Evolutionary conservation across 2,329 filamentous ascomycete genomes (phyloP), one percentile per base, ranked within the genome.

Genomic region (Cercospora sojina): DNA sequence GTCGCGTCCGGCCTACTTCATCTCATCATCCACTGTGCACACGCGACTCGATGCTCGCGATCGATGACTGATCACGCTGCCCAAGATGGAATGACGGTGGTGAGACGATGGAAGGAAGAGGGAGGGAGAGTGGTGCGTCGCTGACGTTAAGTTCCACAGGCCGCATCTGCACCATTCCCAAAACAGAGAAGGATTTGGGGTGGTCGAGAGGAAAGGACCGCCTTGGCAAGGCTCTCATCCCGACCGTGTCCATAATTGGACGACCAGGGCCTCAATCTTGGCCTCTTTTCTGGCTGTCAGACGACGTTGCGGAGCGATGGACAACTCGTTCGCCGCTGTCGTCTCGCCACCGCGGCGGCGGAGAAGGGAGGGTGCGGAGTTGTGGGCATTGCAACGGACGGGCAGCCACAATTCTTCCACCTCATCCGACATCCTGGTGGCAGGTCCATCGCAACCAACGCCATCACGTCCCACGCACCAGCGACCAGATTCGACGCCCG

Each of bases 381-480:
- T 32, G 47, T 38, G 59, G 25, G 23, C 55, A 27, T 64, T 70
- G 67, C 12, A 41, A 27, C 69, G 69, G 43, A 69, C 67, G 9
- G 56, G 56, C 20, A 69, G 67, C 31, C 64, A 69, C 63, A 59
- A 63, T 57, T 72, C 73, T 56, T 72, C 73, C 29, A 70, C 67
- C 59, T 73, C 71, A 59, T 74, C 71, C 23, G 69, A 74, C 65
- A 73, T 74, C 29, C 69, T 73, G 59, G 71, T 74, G 60, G 70
- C 72, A 59, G 59, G 57, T 35, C 67, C 64, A 43, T 60, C 61
- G 64, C 61, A 60, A 65, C 62, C 56, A 43, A 43, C 64, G 43
- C 29, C 53, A 51, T 49, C 59, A 35, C 55, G 4, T 5, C 62
- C 59, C 3, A 35, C 43, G 0, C 59, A 38, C 13, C 63, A 53